phyloP scores from a whole-genome alignment of 805 yeast species.

The Scheffersomyces coipomensis region DNA sequence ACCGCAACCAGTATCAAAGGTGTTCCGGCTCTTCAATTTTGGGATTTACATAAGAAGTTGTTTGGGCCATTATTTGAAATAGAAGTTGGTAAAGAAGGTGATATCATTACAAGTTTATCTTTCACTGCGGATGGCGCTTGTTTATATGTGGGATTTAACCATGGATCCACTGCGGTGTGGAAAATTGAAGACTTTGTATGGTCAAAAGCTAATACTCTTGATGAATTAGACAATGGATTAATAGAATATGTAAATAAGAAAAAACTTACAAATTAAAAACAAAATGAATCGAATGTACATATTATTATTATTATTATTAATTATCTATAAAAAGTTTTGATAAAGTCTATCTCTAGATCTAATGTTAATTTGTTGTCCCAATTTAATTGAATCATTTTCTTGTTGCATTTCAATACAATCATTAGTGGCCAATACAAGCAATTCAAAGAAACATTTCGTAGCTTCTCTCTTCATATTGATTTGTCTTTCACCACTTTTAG shows the following conservation, averaged over 20 bases:
- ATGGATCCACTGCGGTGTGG: conserved; percentile 16
- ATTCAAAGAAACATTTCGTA: conserved; percentile 74
- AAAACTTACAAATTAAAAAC: neutral
- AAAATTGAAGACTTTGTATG: conserved; percentile 5
- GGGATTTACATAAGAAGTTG: conserved; percentile 24
- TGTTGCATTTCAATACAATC: conserved; percentile 69
- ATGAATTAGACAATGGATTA: conserved; percentile 7
- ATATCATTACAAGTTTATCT: conserved; percentile 1
- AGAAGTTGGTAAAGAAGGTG: conserved; percentile 6
- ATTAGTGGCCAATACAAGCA: conserved; percentile 76
- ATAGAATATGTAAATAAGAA: neutral
- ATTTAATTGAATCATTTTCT: conserved; percentile 57
- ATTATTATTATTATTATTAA: neutral
- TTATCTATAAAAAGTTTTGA: conserved; percentile 7
- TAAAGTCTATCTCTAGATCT: conserved; percentile 41
- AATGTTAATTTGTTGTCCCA: conserved; percentile 19
- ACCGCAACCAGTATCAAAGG: conserved; percentile 11
- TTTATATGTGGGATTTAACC: conserved; percentile 19
- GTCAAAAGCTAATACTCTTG: conserved; percentile 9
- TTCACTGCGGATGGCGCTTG: conserved; percentile 17
- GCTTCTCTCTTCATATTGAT: conserved; percentile 55
- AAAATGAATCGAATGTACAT: neutral
- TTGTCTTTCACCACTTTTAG: conserved; percentile 9
- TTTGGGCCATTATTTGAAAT: conserved; percentile 16
- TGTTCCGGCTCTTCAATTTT: conserved; percentile 17